A percentile compares a stretch with the other conserved stretches of the same genome.
Conservation (phyloP, 179 eudicot genomes). For the Camellia oleifera region DNA sequence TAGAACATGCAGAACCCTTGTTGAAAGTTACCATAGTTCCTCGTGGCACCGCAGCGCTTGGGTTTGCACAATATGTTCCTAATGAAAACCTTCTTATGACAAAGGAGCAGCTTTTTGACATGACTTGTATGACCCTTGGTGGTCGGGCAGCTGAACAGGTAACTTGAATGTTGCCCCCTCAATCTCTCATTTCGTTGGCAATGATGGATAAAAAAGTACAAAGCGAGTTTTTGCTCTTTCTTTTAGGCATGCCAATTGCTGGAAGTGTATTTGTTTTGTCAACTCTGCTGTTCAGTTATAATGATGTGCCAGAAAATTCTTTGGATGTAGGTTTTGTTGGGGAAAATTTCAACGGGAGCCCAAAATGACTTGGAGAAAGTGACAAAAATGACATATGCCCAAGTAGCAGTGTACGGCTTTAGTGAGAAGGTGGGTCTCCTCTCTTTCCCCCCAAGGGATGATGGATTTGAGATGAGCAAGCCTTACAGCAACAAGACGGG, state of each 20-base stretch:
- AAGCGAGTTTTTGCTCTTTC: not conserved
- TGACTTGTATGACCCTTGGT: slow-evolving; percentile 77
- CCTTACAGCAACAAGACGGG: slow-evolving; percentile 86
- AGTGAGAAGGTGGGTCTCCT: slow-evolving; percentile 87
- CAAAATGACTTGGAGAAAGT: slow-evolving; percentile 86
- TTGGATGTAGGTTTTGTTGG: slow-evolving; percentile 55
- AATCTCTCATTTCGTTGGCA: not conserved
- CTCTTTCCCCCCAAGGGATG: slow-evolving; percentile 78
- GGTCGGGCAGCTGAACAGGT: slow-evolving; percentile 83
- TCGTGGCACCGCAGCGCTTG: slow-evolving; percentile 92
- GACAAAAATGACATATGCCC: slow-evolving; percentile 88
- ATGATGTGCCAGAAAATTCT: not conserved
- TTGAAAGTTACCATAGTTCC: slow-evolving; percentile 91
- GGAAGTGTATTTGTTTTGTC: not conserved
- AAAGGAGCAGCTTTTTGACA: slow-evolving; percentile 72
- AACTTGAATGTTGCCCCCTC: not conserved
- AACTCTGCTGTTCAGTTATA: not conserved
- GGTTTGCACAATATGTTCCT: slow-evolving; percentile 77
- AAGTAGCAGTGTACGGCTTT: slow-evolving; percentile 80
- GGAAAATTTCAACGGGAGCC: slow-evolving; percentile 83
- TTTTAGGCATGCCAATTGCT: not conserved
- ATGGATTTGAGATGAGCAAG: slow-evolving; percentile 61
- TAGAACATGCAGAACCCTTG: slow-evolving; percentile 88
- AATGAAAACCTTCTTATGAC: slow-evolving; percentile 77
- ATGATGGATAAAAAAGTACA: not conserved